Evolutionary conservation across 169 alveolate species (phyloP).

Genomic region (Plasmodium gallinaceum): DNA sequence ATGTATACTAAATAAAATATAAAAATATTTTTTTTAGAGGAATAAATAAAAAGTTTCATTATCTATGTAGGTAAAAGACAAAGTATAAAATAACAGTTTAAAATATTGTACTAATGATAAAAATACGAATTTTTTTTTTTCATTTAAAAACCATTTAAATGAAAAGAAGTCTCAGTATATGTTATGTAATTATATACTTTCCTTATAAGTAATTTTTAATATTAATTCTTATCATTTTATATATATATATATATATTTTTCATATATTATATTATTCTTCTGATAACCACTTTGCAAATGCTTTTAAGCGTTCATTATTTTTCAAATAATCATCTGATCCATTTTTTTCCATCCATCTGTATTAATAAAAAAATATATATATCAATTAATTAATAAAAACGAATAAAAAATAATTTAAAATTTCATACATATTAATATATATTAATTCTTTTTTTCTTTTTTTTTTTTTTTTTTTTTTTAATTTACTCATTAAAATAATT

Average conservation of each 20-base stretch:
- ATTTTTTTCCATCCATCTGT: conserved; percentile 62
- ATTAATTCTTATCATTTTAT: too few species aligned
- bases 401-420: not conserved
- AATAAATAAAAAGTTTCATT: too few species aligned
- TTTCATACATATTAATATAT: not conserved
- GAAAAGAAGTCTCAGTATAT: too few species aligned
- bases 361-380: not conserved
- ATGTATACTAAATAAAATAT: too few species aligned
- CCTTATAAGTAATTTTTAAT: too few species aligned
- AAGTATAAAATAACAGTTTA: too few species aligned
- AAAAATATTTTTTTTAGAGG: too few species aligned
- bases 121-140: too few species aligned
- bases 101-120: too few species aligned
- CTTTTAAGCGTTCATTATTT: conserved; percentile 62
- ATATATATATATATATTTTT: not conserved
- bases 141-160: too few species aligned
- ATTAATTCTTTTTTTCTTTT: not conserved
- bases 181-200: too few species aligned
- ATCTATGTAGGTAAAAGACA: too few species aligned
- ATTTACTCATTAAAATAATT: conserved; percentile 62
- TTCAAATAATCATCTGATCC: conserved; percentile 43
- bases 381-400: not conserved
- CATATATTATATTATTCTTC: conserved; percentile 17
- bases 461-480: conserved; percentile 7
- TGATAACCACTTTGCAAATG: conserved; percentile 76